Evolutionary conservation across 1,284 basidiomycete genomes (phyloP), one percentile per base, ranked within the genome.

Genomic region (Marasmius tenuissimus): DNA sequence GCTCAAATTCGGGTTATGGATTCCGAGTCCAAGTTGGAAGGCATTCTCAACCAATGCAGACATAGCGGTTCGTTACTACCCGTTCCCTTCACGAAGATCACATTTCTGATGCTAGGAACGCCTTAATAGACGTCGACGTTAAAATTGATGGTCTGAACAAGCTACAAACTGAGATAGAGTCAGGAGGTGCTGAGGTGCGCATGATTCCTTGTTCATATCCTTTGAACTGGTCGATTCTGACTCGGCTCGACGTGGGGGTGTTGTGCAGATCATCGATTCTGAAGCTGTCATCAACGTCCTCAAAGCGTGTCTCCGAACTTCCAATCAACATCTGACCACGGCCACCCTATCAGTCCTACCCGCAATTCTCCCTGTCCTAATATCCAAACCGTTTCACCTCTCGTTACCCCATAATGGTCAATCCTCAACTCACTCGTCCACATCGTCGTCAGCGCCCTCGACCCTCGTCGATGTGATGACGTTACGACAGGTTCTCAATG

Each of bases 321-420:
- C 91, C 51, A 94, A 96, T 74, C 87, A 93, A 69, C 91, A 93
- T 69, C 78, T 96, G 53, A 85, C 86, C n/a, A 87, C 85, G 61
- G 89, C 90, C 51, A 87, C 88, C 45, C 77, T 91, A 66, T 81
- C 83, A 61, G 85, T 84, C 47, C 76, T 92, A 53, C 86, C 85
- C 34, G 77, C 85, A 16, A 75, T 90, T 63, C 79, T 92, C 58
- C 85, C 86, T 42, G 78, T 87, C 50, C 78, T 92, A 57, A 75
- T 89, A 60, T 73, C 80, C 34, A 79, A 76, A 38, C 67, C 75
- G 18, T 66, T 72, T 37, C 68, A 69, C 62, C 51, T 71, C 63
- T 64, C 66, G 22, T 75, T 75, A 57, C 62, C 72, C 37, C 74
- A 75, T 40, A 71, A 76, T 50, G 68, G 69, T 58, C 73, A 73